Percentiles rank a stretch among this genome's conserved stretches.
These are phyloP conservation scores for Suhomyces choctaworum DNA, from an alignment of 1,139 yeast species.

Conservation along the genomic window DNA sequence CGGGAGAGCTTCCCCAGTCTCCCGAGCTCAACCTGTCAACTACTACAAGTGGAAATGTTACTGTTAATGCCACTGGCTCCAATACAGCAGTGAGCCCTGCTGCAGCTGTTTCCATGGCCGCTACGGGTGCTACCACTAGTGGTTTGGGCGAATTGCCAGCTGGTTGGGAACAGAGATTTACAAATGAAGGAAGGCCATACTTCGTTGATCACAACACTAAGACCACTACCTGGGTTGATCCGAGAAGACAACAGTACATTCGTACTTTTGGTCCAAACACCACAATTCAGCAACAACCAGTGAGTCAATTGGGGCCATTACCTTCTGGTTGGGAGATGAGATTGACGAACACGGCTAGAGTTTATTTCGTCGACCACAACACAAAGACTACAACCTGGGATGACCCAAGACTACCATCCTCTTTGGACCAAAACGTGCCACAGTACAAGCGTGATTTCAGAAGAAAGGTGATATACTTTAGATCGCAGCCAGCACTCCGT, in stretches of 20 bases:
- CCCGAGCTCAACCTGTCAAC: slow-evolving; percentile 21
- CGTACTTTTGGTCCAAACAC: slow-evolving; percentile 90
- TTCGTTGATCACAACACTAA: slow-evolving; percentile 98
- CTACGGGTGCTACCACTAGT: slow-evolving; percentile 90
- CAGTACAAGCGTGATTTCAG: slow-evolving; percentile 99
- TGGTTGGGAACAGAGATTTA: slow-evolving; percentile 98
- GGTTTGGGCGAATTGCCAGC: slow-evolving; percentile 97
- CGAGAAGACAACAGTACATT: slow-evolving; percentile 96
- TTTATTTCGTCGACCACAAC: slow-evolving; percentile 96
- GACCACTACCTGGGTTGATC: slow-evolving; percentile 99
- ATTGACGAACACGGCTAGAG: slow-evolving; percentile 96
- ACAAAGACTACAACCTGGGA: slow-evolving; percentile 99
- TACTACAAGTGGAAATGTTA: slow-evolving; percentile 41
- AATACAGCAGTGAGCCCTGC: slow-evolving; percentile 59
- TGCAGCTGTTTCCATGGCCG: slow-evolving; percentile 77
- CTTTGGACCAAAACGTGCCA: slow-evolving; percentile 96
- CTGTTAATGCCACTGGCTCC: slow-evolving; percentile 48
- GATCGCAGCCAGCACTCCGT: slow-evolving; percentile 97
- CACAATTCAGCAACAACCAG: slow-evolving; percentile 96
- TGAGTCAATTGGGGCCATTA: slow-evolving; percentile 95
- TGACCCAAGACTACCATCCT: slow-evolving; percentile 96
- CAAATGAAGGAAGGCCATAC: slow-evolving; percentile 97
- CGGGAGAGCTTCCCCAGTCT: slow-evolving; percentile 61
- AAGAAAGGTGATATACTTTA: slow-evolving; percentile 93
- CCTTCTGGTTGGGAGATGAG: slow-evolving; percentile 99